Evolutionary conservation across 306 rosid species (phyloP), one percentile per base, ranked within the genome.

Genomic region (Vigna reflexopilosa): DNA sequence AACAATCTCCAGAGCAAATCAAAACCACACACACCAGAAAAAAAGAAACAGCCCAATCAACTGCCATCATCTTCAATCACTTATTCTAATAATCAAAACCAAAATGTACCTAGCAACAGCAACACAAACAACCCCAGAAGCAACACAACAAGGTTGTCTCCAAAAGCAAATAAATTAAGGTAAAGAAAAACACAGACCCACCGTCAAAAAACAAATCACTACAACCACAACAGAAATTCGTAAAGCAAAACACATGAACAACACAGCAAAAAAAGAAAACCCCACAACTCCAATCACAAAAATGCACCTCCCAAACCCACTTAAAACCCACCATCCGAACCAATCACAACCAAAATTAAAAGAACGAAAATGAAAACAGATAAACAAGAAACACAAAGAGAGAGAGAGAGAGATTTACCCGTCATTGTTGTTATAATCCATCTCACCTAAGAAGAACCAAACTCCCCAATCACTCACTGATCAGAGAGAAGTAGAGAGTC

Each of bases 391-490:
- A 28, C 9, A 65, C 13, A 42, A 24, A 73, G 15, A 76, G 71
- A 73, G 26, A 24, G 22, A 24, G 26, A 26, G 28, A 26, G 62
- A 79, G 72, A 77, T 83, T 89, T 89, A 93, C 97, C 86, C 75
- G 83, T 85, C 72, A 59, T 70, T 86, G 82, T 70, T 84, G 87
- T 65, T 80, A 80, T 58, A 82, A 82, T 91, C 96, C 97, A 94
- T 94, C 72, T 50, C 44, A 61, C 72, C 26, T 36, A 80, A 73
- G 49, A 61, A 19, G 55, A 70, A 81, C 48, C 22, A 55, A 76
- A 85, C 70, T 58, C 77, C 17, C 40, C 48, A 64, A 24, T 68
- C 67, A 57, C 22, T 73, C 73, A 57, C 78, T 73, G 83, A 84
- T 84, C 83, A 72, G 50, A 79, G 45, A 42, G 47, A 42, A 9